A percentile compares a stretch with the other conserved stretches of the same genome.
Evolutionary conservation across 441 rosid species (phyloP).

Genomic region (Brassica hybrid): DNA sequence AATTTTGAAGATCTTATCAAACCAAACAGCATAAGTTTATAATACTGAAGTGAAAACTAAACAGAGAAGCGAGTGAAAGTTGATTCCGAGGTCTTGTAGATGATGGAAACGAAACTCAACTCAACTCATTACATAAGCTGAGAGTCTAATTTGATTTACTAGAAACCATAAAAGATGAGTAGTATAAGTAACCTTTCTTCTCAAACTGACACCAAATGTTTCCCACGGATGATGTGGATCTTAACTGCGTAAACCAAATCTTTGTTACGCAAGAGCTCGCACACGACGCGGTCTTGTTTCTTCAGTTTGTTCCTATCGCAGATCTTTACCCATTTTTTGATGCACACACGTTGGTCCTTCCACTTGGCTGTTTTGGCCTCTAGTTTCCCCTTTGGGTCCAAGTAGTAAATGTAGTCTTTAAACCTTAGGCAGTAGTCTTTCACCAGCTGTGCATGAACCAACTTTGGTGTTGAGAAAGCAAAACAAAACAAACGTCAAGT

Average conservation of each 20-base stretch:
- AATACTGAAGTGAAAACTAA: too few species aligned
- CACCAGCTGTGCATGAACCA: conserved; percentile 38
- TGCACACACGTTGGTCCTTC: conserved; percentile 34
- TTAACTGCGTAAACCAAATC: conserved; percentile 27
- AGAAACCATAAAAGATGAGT: conserved; percentile 2
- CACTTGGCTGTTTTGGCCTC: conserved; percentile 20
- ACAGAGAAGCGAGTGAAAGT: not conserved
- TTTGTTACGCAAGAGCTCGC: conserved; percentile 29
- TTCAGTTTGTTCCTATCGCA: conserved; percentile 19
- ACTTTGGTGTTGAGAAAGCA: not conserved
- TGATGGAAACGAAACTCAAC: not conserved
- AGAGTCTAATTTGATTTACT: not conserved
- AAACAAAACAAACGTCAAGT: conserved; percentile 16
- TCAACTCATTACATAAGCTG: not conserved
- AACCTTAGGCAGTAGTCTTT: conserved; percentile 30
- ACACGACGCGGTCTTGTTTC: conserved; percentile 24
- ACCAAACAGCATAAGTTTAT: not conserved
- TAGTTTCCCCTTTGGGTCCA: conserved; percentile 10
- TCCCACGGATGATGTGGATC: too few species aligned
- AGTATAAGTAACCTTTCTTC: not conserved
- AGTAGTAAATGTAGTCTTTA: not conserved
- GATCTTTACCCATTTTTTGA: conserved; percentile 29
- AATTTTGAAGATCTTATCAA: not conserved
- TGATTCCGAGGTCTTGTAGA: conserved; percentile 1
- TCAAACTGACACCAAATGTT: conserved; percentile 6